Evolutionary conservation across 1,139 yeast genomes (phyloP).

Genomic region (Candida anutae): DNA sequence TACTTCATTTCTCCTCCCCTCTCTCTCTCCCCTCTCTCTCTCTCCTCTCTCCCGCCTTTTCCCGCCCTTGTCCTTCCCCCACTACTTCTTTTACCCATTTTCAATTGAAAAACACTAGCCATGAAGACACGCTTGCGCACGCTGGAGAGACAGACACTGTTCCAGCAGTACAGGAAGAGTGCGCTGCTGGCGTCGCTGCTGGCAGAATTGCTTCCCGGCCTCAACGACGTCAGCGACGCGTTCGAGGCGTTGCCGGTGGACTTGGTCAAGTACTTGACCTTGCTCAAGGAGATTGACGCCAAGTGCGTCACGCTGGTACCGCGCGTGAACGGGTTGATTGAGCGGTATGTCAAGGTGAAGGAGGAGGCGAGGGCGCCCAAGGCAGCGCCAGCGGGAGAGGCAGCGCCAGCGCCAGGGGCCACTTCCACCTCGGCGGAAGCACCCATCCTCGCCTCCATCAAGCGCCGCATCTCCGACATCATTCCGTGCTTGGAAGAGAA

Average conservation of each 20-base stretch:
- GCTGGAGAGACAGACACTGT: slow-evolving; percentile 14
- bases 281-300: slow-evolving; percentile 89
- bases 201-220: slow-evolving; percentile 65
- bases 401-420: slow-evolving; percentile 7
- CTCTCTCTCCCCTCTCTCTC: no score
- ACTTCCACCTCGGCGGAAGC: neutral
- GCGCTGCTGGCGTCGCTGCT: slow-evolving; percentile 26
- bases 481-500: slow-evolving; percentile 94
- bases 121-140: slow-evolving; percentile 1
- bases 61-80: no score
- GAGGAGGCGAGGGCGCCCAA: slow-evolving; percentile 2
- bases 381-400: slow-evolving; percentile 19
- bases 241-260: slow-evolving; percentile 87
- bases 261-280: slow-evolving; percentile 75
- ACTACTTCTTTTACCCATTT: no score
- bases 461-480: slow-evolving; percentile 52
- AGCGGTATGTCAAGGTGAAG: slow-evolving; percentile 38
- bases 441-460: slow-evolving; percentile 25
- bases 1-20: no score
- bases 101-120: no score
- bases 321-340: slow-evolving; percentile 50
- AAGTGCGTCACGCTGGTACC: slow-evolving; percentile 79
- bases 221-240: slow-evolving; percentile 87
- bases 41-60: no score
- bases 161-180: slow-evolving; percentile 27